phyloP scores from a whole-genome alignment of 164 flowering plant species.

The Vitis amurensis region DNA sequence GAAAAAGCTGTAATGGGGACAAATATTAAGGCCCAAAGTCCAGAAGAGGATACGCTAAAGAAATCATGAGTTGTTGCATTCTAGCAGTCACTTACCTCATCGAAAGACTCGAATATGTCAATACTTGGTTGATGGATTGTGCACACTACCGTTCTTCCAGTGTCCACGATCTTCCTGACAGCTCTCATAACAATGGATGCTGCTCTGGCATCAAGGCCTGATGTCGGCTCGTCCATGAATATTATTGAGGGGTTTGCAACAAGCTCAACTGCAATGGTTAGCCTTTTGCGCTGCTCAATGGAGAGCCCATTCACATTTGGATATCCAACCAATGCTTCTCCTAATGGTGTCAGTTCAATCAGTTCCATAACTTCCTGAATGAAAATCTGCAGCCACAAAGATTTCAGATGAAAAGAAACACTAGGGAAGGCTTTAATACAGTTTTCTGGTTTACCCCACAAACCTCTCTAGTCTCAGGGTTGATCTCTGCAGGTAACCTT shows the following conservation, averaged over 20 bases:
- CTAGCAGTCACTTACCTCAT: slow-evolving; percentile 33
- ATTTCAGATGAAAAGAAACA: too few relatives aligned
- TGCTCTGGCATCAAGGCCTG: slow-evolving; percentile 63
- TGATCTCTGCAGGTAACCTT: slow-evolving; percentile 37
- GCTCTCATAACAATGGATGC: slow-evolving; percentile 66
- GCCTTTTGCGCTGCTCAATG: slow-evolving; percentile 51
- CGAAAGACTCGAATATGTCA: slow-evolving; percentile 56
- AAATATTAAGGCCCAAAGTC: not conserved
- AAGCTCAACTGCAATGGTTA: slow-evolving; percentile 64
- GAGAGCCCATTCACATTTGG: slow-evolving; percentile 55
- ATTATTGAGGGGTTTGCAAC: slow-evolving; percentile 61
- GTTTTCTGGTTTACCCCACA: not conserved
- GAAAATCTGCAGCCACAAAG: slow-evolving; percentile 37
- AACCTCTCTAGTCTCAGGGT: slow-evolving; percentile 32
- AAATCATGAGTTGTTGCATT: too few relatives aligned
- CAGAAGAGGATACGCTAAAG: not conserved
- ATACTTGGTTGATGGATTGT: slow-evolving; percentile 62
- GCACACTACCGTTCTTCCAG: slow-evolving; percentile 57
- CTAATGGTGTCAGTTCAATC: slow-evolving; percentile 41
- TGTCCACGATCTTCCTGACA: slow-evolving; percentile 54
- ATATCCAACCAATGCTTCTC: slow-evolving; percentile 44
- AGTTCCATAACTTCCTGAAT: slow-evolving; percentile 60
- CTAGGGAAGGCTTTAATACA: too few relatives aligned
- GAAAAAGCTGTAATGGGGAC: slow-evolving; percentile 27
- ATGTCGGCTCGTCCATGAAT: slow-evolving; percentile 66